Evolutionary conservation across 192 early-diverging fungal species (phyloP).

Genomic region (Coemansia sp.): DNA sequence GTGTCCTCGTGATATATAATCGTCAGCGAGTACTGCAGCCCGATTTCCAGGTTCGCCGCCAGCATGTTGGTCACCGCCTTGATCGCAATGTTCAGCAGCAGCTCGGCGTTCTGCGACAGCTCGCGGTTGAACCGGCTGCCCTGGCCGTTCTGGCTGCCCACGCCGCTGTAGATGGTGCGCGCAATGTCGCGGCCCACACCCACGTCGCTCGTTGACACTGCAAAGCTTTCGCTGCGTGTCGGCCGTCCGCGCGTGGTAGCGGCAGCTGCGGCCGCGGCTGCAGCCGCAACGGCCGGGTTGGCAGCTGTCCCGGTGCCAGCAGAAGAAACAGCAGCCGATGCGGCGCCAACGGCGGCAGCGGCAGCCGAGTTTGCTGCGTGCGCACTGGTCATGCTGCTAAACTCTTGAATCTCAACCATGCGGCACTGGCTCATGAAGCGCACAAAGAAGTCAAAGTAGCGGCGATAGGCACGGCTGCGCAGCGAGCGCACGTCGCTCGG

Average conservation of each 20-base stretch:
- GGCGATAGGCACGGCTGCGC: slow-evolving; percentile 45
- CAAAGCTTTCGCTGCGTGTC: slow-evolving; percentile 51
- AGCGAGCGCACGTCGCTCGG: slow-evolving; percentile 42
- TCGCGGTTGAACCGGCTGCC: slow-evolving; percentile 42
- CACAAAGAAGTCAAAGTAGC: slow-evolving; percentile 57
- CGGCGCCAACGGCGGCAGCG: slow-evolving; percentile 14
- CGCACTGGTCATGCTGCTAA: slow-evolving; percentile 52
- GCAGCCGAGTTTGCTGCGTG: slow-evolving; percentile 45
- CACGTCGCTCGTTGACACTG: slow-evolving; percentile 36
- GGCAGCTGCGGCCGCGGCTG: background rate
- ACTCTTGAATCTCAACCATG: slow-evolving; percentile 54
- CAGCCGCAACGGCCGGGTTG: background rate
- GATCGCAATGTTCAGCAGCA: slow-evolving; percentile 58
- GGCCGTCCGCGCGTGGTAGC: slow-evolving; percentile 18
- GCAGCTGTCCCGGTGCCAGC: too few relatives aligned
- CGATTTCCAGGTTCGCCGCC: slow-evolving; percentile 89
- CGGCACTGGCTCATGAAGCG: slow-evolving; percentile 56
- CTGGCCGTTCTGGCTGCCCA: background rate
- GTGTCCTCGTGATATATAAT: slow-evolving; percentile 92
- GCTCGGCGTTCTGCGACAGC: slow-evolving; percentile 46
- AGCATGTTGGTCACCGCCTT: slow-evolving; percentile 87
- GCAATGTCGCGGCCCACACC: slow-evolving; percentile 52
- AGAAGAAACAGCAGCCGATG: background rate
- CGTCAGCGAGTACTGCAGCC: slow-evolving; percentile 82
- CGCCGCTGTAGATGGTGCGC: slow-evolving; percentile 46